A percentile compares a stretch with the other conserved stretches of the same genome.
These are phyloP conservation scores for Solanum rostratum DNA, from an alignment of 257 asterid species.

Conservation along the genomic window DNA sequence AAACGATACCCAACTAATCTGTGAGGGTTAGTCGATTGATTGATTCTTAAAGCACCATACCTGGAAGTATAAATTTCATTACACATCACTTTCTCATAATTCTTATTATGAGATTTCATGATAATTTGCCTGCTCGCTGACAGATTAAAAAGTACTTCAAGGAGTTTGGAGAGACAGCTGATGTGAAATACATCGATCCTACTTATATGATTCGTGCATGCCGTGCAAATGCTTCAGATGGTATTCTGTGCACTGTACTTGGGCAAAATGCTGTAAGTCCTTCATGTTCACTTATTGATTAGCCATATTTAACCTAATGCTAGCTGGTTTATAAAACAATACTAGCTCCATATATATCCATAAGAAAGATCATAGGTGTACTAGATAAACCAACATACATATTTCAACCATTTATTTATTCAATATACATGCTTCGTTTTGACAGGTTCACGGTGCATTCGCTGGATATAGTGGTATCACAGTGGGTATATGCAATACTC, in stretches of 20 bases:
- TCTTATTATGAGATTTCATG: background rate
- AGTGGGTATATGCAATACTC: conserved; percentile 91
- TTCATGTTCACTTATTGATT: background rate
- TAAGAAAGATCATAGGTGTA: no score
- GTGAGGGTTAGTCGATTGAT: background rate
- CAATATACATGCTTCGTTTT: background rate
- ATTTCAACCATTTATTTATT: background rate
- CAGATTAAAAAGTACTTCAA: conserved; percentile 78
- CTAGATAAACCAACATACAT: no score
- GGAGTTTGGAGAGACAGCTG: conserved; percentile 65
- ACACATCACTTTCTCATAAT: background rate
- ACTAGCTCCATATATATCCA: no score
- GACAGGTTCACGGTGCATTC: conserved; percentile 98
- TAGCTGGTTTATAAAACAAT: no score
- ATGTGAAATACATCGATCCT: conserved; percentile 90
- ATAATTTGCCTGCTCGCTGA: conserved; percentile 2
- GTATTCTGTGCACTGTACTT: conserved; percentile 89
- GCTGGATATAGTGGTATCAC: conserved; percentile 96
- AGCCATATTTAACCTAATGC: no score
- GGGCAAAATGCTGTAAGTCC: conserved; percentile 96
- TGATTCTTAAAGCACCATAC: background rate
- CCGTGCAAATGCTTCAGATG: conserved; percentile 97
- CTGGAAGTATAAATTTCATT: background rate
- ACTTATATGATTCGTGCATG: conserved; percentile 98
- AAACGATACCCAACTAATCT: background rate